Base-by-base conservation (phyloP, 2,329 filamentous ascomycete genomes). In the Cordyceps cateniannulata region DNA sequence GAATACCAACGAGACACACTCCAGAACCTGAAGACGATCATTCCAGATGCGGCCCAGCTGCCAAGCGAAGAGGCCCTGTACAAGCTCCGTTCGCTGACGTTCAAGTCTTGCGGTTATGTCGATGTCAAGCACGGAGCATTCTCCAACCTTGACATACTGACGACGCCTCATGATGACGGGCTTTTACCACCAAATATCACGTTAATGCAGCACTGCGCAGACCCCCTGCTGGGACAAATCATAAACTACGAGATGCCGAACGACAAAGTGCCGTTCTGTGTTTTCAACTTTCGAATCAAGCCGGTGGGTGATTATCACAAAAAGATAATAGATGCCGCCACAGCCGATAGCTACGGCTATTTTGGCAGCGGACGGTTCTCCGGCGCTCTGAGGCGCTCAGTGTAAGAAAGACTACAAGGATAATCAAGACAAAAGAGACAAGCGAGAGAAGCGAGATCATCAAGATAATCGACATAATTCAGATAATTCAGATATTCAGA, bases 61-160 rank as follows among this genome's bases (percentile, higher is more conserved):
- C n/a, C 59, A 6, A 47, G 29, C 5, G 71, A 75, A 32, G 67
- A 72, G 63, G 61, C 55, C n/a, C 62, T 59, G 4, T 72, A 72
- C 40, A 66, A 65, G 18, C 66, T 79, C 24, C 68, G 70, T 27
- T 70, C 66, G 16, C 70, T 87, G 32, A 75, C 77, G 1, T 80
- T 88, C 70, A 79, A 79, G 35, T 87, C 84, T 0, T 88, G 85
- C 67, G 85, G 85, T 55, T 88, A 88, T 66, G 81, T 79, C 38
- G 69, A 72, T 6, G 68, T 87, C 1, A 71, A 75, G 20, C 32
- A 63, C 0, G 59, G 29, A 5, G 29, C 29, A 35, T 35, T 35
- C 29, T 40, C 4, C 38, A 7, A 16, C 14, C 12, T 9, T 9
- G 8, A 40, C 14, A 40, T 35, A 35, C n/a, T n/a, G n/a, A n/a